Evolutionary conservation across 352 stramenopile genomes (phyloP).

Genomic region (Globisporangium canariense): DNA sequence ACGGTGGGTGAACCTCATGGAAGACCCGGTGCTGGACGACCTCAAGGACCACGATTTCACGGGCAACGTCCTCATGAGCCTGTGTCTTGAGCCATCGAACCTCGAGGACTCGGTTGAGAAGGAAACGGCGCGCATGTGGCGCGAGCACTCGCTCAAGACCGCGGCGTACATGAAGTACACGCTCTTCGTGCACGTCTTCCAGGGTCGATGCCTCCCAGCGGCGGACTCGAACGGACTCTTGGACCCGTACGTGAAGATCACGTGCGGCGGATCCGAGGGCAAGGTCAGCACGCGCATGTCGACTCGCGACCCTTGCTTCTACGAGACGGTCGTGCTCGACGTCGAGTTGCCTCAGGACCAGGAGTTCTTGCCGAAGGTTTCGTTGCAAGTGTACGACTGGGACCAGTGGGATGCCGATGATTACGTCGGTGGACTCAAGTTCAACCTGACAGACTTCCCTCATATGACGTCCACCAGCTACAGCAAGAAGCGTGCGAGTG

Average conservation of each 20-base stretch:
- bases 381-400: slow-evolving; percentile 73
- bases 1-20: slow-evolving; percentile 67
- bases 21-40: slow-evolving; percentile 79
- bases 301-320: slow-evolving; percentile 81
- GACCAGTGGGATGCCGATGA: slow-evolving; percentile 73
- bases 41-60: slow-evolving; percentile 82
- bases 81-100: slow-evolving; percentile 48
- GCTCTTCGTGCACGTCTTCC: slow-evolving; percentile 82
- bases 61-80: slow-evolving; percentile 77
- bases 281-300: slow-evolving; percentile 56
- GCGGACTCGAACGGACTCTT: slow-evolving; percentile 70
- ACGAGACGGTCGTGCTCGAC: slow-evolving; percentile 78
- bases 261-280: slow-evolving; percentile 66
- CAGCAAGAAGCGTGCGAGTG: slow-evolving; percentile 38
- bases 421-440: slow-evolving; percentile 61
- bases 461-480: slow-evolving; percentile 59
- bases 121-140: slow-evolving; percentile 45
- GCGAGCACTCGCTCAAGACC: slow-evolving; percentile 47
- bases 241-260: slow-evolving; percentile 84
- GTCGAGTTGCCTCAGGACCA: slow-evolving; percentile 69
- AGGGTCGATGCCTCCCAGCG: slow-evolving; percentile 67
- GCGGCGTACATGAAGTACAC: slow-evolving; percentile 76
- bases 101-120: slow-evolving; percentile 33
- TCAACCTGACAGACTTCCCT: slow-evolving; percentile 56
- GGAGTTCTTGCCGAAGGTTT: slow-evolving; percentile 65